Conservation (phyloP, 23 red algal species). For the Gracilaria vermiculophylla region DNA sequence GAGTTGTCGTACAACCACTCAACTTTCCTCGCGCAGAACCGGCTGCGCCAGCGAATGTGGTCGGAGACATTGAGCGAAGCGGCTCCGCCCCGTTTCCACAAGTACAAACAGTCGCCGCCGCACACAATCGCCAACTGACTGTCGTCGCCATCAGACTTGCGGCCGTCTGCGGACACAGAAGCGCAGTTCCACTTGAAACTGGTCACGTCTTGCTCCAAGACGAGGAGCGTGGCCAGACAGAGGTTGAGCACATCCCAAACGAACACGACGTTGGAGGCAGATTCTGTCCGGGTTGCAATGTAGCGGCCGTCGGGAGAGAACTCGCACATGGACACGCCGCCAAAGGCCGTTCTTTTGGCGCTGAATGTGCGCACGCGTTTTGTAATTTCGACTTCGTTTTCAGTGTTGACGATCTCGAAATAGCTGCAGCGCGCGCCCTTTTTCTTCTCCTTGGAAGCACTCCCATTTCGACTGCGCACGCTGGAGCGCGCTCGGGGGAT, state of each 20-base stretch:
- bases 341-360: not conserved
- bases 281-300: slow-evolving; percentile 18
- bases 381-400: slow-evolving; percentile 12
- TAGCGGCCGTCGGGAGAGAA: not conserved
- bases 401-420: not conserved
- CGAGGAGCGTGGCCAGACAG: not conserved
- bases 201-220: slow-evolving; percentile 1
- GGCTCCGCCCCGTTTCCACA: slow-evolving; percentile 6
- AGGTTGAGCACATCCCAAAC: slow-evolving; percentile 3
- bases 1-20: slow-evolving; percentile 13
- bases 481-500: not conserved
- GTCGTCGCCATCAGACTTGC: not conserved
- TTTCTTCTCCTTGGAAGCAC: not conserved
- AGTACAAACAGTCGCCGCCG: not conserved
- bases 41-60: slow-evolving; percentile 8
- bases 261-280: not conserved
- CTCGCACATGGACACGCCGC: not conserved
- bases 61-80: slow-evolving; percentile 17
- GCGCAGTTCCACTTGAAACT: not conserved
- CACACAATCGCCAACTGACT: slow-evolving; percentile 3
- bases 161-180: no score
- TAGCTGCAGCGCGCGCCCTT: not conserved
- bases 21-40: slow-evolving; percentile 1
- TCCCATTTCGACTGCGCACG: not conserved
- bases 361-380: slow-evolving; percentile 10